A percentile compares a stretch with the other conserved stretches of the same genome.
Evolutionary conservation across 768 basidiomycete genomes (phyloP).

Genomic region (Kwoniella sp.): DNA sequence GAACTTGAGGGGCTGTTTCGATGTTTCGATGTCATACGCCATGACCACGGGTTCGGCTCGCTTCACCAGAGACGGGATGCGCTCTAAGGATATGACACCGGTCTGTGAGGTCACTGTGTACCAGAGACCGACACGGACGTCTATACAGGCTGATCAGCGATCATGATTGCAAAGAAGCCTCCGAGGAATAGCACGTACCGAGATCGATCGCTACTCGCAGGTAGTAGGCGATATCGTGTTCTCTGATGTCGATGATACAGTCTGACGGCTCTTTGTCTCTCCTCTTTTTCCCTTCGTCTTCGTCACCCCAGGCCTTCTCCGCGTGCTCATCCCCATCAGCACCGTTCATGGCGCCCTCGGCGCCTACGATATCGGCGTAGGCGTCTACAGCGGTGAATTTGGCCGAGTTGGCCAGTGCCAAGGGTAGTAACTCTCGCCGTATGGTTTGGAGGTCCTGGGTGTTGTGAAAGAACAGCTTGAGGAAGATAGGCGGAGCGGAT

Average conservation of each 20-base stretch:
- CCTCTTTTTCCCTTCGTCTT: conserved; percentile 53
- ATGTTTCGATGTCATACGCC: conserved; percentile 98
- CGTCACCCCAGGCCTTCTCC: conserved; percentile 50
- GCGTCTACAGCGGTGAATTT: conserved; percentile 94
- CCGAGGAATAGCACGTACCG: conserved; percentile 51
- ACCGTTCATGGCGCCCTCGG: conserved; percentile 42
- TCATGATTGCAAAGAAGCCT: background rate
- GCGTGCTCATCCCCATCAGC: conserved; percentile 56
- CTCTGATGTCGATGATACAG: conserved; percentile 86
- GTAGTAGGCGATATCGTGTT: conserved; percentile 96
- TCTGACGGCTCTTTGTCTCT: conserved; percentile 69
- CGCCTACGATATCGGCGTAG: conserved; percentile 89
- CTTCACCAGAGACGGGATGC: conserved; percentile 78
- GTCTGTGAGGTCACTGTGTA: conserved; percentile 79
- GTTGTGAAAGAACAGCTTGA: conserved; percentile 85
- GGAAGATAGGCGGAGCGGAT: conserved; percentile 83
- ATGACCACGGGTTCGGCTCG: conserved; percentile 98
- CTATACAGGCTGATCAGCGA: too few relatives aligned
- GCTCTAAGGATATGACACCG: conserved; percentile 69
- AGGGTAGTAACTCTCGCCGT: conserved; percentile 78
- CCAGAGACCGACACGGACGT: conserved; percentile 97
- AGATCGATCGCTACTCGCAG: conserved; percentile 99
- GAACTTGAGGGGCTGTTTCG: conserved; percentile 99
- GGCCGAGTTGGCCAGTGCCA: conserved; percentile 82
- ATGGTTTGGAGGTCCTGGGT: conserved; percentile 86